phyloP scores from a whole-genome alignment of 2,329 filamentous ascomycete species.

The Alternaria sp. region DNA sequence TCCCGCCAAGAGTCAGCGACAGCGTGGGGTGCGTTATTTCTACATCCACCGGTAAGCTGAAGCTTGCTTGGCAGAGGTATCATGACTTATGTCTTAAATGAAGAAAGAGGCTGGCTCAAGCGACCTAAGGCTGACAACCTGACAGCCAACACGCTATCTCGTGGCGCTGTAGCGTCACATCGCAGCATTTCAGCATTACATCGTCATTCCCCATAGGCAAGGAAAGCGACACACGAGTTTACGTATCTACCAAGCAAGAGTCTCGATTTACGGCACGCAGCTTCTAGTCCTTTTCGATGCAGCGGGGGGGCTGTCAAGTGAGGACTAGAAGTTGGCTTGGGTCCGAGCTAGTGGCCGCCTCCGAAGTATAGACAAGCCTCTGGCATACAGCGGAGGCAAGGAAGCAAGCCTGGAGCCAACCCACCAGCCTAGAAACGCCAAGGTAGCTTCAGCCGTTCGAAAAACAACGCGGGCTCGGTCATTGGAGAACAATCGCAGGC shows the following conservation, averaged over 20 bases:
- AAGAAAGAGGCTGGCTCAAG: constrained; percentile 15
- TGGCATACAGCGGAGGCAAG: constrained; percentile 28
- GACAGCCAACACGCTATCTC: constrained; percentile 20
- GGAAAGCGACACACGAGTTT: constrained; percentile 13
- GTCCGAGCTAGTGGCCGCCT: constrained; percentile 15
- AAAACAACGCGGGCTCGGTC: constrained; percentile 15
- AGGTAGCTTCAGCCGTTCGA: constrained; percentile 27
- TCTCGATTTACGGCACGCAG: constrained; percentile 4
- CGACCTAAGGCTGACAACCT: constrained; percentile 14
- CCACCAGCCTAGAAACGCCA: constrained; percentile 42
- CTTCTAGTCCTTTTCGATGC: neutral
- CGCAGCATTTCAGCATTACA: neutral
- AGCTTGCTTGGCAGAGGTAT: constrained; percentile 21
- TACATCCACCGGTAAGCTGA: constrained; percentile 14
- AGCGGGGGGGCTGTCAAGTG: neutral
- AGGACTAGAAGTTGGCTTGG: constrained; percentile 2
- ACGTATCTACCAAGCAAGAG: constrained; percentile 18
- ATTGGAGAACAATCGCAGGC: constrained; percentile 39
- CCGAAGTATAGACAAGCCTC: constrained; percentile 39
- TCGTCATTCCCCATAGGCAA: constrained; percentile 2
- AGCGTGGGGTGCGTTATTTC: constrained; percentile 20
- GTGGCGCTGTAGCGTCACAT: constrained; percentile 25
- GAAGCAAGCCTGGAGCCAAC: constrained; percentile 33
- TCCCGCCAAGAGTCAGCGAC: constrained; percentile 19
- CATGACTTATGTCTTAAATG: constrained; percentile 13